A percentile compares a stretch with the other conserved stretches of the same genome.
Evolutionary conservation across 257 asterid genomes (phyloP).

Genomic region (Nicotiana tomentosiformis): DNA sequence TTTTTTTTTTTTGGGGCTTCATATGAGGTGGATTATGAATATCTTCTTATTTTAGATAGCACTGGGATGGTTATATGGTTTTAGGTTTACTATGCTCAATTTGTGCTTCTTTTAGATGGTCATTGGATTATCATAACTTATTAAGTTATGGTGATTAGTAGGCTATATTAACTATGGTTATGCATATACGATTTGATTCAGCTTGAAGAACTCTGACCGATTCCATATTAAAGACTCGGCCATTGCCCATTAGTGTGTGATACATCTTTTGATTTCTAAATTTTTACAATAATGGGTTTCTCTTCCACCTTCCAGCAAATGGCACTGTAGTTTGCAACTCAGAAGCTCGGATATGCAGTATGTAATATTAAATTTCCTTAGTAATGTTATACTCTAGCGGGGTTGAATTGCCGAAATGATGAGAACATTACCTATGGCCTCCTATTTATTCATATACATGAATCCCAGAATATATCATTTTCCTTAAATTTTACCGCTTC

Average conservation of each 20-base stretch:
- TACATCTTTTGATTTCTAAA: background rate
- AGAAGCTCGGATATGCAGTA: background rate
- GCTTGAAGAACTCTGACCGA: background rate
- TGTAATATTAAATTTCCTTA: background rate
- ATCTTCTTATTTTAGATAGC: too few relatives aligned
- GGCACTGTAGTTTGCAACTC: background rate
- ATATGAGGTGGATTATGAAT: background rate
- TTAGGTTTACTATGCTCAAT: background rate
- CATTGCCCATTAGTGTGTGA: background rate
- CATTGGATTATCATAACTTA: background rate
- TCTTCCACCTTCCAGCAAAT: background rate
- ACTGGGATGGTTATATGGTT: too few relatives aligned
- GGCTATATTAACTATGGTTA: background rate
- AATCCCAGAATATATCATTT: background rate
- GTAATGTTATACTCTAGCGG: background rate
- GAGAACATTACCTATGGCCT: background rate
- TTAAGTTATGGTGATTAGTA: background rate
- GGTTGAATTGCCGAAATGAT: background rate
- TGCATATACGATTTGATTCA: background rate
- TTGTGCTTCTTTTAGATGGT: background rate
- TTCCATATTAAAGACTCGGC: background rate
- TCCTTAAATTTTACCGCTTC: background rate
- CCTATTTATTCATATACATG: background rate
- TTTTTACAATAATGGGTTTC: background rate
- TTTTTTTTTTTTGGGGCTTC: background rate